These are phyloP conservation scores for Lasiodiplodia gonubiensis DNA, from an alignment of 2,329 filamentous ascomycete species.

Conservation along the genomic window DNA sequence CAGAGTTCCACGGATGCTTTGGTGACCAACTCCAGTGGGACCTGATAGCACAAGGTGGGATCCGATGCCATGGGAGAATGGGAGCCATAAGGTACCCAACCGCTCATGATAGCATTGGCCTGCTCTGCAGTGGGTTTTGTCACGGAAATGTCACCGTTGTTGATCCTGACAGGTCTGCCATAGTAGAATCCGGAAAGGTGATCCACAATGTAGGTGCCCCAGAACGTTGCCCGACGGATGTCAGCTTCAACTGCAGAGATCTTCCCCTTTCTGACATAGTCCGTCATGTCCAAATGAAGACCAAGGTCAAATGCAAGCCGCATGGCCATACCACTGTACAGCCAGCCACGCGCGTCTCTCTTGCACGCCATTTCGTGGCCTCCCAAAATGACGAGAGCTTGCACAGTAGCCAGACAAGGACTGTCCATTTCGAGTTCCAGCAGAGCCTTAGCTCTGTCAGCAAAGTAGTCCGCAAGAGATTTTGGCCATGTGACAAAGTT, in stretches of 20 bases:
- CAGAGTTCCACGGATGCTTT: constrained; percentile 45
- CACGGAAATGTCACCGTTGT: constrained; percentile 47
- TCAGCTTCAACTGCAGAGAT: constrained; percentile 49
- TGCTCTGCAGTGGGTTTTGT: constrained; percentile 43
- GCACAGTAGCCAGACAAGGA: constrained; percentile 56
- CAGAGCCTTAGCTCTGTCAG: constrained; percentile 52
- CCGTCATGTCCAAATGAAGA: constrained; percentile 52
- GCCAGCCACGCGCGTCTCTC: constrained; percentile 57
- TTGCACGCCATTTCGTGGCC: constrained; percentile 52
- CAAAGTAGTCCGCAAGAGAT: constrained; percentile 49
- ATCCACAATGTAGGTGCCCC: constrained; percentile 52
- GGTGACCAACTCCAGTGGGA: constrained; percentile 29
- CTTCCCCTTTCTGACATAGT: constrained; percentile 48
- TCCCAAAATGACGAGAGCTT: constrained; percentile 54
- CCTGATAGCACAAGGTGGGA: constrained; percentile 18
- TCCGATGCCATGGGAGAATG: constrained; percentile 23
- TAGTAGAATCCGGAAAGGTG: constrained; percentile 52
- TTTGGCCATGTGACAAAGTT: constrained; percentile 46
- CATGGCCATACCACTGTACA: constrained; percentile 53
- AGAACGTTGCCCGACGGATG: constrained; percentile 49
- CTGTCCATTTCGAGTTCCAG: constrained; percentile 56
- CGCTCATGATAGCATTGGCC: constrained; percentile 14
- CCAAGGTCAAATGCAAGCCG: constrained; percentile 26
- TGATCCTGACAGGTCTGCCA: constrained; percentile 50
- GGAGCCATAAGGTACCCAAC: constrained; percentile 29